Evolutionary conservation across 495 filamentous ascomycete genomes (phyloP), one percentile per base, ranked within the genome.

Genomic region (Lepraria neglecta): DNA sequence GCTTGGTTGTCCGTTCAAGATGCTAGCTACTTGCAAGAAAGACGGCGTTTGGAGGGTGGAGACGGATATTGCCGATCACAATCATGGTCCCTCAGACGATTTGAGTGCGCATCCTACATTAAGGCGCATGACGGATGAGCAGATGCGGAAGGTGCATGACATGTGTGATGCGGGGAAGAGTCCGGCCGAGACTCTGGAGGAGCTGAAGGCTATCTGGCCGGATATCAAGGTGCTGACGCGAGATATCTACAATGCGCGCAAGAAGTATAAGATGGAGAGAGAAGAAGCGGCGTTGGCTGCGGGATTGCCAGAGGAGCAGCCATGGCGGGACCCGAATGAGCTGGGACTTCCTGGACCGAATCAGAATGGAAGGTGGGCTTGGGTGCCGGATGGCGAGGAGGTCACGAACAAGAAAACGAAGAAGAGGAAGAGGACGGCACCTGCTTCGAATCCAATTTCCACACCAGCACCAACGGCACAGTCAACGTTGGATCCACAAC

Each of bases 161-260:
- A 70, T 70, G 68, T 70, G 50, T 24, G 66, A 68, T 33, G 56
- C 60, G n/a, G 68, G 68, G 12, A 68, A 62, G 42, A 70, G 59
- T 21, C 68, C 68, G 30, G 61, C 66, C 4, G 64, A 70, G 21
- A 70, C 64, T 15, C 50, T 70, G 30, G 63, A 68, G 19, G 61
- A 64, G 38, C 33, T 70, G 48, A 62, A 54, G 38, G 45, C 30
- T 31, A 43, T 62, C 3, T 68, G 64, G 63, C 66, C 68, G 14
- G 67, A 64, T 30, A 68, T 70, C 44, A 70, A 68, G 44, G 59
- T 70, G 30, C 53, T 70, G 45, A 68, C 64, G 30, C 60, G 68
- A 10, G 68, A 70, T 60, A 64, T 70, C 40, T 70, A 70, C 61
- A 70, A 70, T 48, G 66, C 68, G 42, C 67, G 68, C 24, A 70